phyloP scores from a whole-genome alignment of 2,329 filamentous ascomycete genomes.

The Colletotrichum simmondsii region DNA sequence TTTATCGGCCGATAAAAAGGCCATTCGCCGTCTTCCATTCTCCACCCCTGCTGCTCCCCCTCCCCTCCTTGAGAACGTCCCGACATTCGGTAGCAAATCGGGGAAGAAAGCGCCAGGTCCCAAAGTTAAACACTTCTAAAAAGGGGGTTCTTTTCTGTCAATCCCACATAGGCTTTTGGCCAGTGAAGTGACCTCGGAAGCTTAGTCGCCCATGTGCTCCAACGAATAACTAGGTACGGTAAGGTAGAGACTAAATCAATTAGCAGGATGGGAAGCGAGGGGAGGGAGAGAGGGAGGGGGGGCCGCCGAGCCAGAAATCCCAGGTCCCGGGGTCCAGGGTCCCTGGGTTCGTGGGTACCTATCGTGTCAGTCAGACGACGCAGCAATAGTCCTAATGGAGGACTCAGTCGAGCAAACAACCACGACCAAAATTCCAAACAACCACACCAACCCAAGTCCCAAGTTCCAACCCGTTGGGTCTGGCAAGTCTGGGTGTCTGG shows the following conservation, averaged over 20 bases:
- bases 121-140: neutral
- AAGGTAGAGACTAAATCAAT: neutral
- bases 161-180: neutral
- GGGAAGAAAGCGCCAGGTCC: constrained; percentile 18
- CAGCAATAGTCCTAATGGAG: too few species aligned
- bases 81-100: constrained; percentile 26
- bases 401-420: neutral
- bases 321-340: constrained; percentile 29
- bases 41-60: neutral
- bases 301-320: neutral
- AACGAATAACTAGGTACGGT: neutral
- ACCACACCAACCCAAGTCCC: constrained; percentile 13
- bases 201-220: neutral
- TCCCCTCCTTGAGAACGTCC: neutral
- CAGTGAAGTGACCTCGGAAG: neutral
- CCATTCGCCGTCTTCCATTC: neutral
- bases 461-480: constrained; percentile 27
- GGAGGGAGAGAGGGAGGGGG: neutral
- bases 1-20: neutral
- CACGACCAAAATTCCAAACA: constrained; percentile 7
- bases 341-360: constrained; percentile 11
- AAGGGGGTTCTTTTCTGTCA: constrained; percentile 12
- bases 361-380: constrained; percentile 3
- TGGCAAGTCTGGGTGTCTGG: constrained; percentile 2
- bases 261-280: neutral